A percentile compares a stretch with the other conserved stretches of the same genome.
These are phyloP conservation scores for Aschersonia sp. DNA, from an alignment of 2,329 filamentous ascomycete genomes.

Conservation along the genomic window DNA sequence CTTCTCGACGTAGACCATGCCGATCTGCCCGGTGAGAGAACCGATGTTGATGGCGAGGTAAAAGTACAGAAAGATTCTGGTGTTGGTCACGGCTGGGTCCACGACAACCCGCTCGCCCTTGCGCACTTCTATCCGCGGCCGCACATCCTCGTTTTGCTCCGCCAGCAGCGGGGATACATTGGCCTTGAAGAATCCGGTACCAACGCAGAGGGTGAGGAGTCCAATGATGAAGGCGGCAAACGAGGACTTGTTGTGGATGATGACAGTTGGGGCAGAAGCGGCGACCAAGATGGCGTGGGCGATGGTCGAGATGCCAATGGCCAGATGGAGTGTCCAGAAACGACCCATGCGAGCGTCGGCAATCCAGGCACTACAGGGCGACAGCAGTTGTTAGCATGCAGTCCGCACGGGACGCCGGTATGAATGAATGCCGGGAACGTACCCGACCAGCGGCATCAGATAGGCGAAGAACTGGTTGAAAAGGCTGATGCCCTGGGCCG, in stretches of 20 bases:
- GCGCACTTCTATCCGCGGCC: slow-evolving; percentile 39
- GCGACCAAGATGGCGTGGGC: slow-evolving; percentile 54
- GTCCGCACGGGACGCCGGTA: no score
- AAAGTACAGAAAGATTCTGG: slow-evolving; percentile 53
- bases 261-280: slow-evolving; percentile 48
- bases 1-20: slow-evolving; percentile 61
- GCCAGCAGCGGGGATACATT: slow-evolving; percentile 62
- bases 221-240: slow-evolving; percentile 58
- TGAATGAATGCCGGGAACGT: not conserved
- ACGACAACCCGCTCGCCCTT: slow-evolving; percentile 54
- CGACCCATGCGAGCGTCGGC: slow-evolving; percentile 61
- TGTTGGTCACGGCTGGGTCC: slow-evolving; percentile 53
- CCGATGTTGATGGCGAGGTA: slow-evolving; percentile 46
- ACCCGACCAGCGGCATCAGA: slow-evolving; percentile 42
- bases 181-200: slow-evolving; percentile 69
- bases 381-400: no score
- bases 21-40: slow-evolving; percentile 37
- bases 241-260: slow-evolving; percentile 39
- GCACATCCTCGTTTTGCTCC: slow-evolving; percentile 50
- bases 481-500: slow-evolving; percentile 30
- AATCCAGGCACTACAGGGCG: slow-evolving; percentile 27
- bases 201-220: slow-evolving; percentile 37
- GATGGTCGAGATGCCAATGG: slow-evolving; percentile 48
- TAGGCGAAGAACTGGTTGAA: slow-evolving; percentile 51
- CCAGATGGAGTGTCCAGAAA: slow-evolving; percentile 58